Base-by-base conservation (phyloP, 2,329 filamentous ascomycete species). In the Aspergillus felis region DNA sequence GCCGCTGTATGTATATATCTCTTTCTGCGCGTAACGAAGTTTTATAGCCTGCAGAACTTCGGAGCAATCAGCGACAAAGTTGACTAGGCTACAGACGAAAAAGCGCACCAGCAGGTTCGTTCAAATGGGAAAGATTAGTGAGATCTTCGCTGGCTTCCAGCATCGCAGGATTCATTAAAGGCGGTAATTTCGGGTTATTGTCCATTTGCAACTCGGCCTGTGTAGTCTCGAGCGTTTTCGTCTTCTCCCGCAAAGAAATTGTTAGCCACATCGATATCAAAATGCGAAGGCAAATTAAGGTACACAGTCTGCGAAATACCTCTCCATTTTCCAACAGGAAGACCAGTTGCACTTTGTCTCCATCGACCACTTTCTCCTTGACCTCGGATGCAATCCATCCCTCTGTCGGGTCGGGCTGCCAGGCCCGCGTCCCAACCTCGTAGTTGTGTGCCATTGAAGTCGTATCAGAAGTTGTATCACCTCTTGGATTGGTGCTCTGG, bases 1-100 rank as follows among this genome's bases (percentile, higher is more conserved):
- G 73, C 94, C 94, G 74, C 91, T 96, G 81, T 99, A 99, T 71
- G 94, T 99, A 82, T 99, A 99, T 70, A 99, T 99, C 76, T 99
- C 94, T 79, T 97, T 97, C 76, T 99, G 94, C 62, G 90, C 84
- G 79, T 99, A 99, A 75, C 94, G 91, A 72, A 99, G 84, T 74
- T 92, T 92, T 76, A 99, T 99, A 56, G 94, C 94, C 82, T 99
- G 94, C 63, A 99, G 81, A 60, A 99, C 95, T 96, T 75, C 51
- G 58, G 48, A 57, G 54, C 48, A 51, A 59, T 72, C 58, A 74
- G 68, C 56, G 51, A 53, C 48, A 49, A 50, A 48, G 29, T 25
- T 14, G 22, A 54, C 41, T 25, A 38, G 52, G 54, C 49, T 50
- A 42, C 53, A 55, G 35, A 48, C 58, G 53, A 24, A 25, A 44